These are phyloP conservation scores for Tricholoma flavovirens DNA, from an alignment of 768 basidiomycete species.

Conservation along the genomic window DNA sequence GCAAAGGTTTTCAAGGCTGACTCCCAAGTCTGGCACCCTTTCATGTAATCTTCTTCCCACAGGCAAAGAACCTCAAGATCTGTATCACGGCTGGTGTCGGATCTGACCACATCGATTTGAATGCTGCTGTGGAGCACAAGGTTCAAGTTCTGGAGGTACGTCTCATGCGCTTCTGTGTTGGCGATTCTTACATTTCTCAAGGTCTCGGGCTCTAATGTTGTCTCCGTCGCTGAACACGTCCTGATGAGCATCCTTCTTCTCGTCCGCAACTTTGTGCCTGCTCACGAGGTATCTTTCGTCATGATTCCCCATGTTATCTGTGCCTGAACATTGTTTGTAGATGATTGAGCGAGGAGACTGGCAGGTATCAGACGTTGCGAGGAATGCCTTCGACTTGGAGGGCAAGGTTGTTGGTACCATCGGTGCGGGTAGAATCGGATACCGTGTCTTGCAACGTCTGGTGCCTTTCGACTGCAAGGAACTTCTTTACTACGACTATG, in stretches of 20 bases:
- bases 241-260: conserved; percentile 87
- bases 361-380: conserved; percentile 78
- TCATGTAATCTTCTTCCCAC: conserved; percentile 6
- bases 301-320: neutral
- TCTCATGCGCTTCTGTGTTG: neutral
- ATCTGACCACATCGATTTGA: conserved; percentile 86
- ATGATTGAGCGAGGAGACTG: conserved; percentile 85
- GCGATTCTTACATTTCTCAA: conserved; percentile 18
- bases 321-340: conserved; percentile 22
- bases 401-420: conserved; percentile 90
- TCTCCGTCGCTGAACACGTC: conserved; percentile 88
- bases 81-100: conserved; percentile 90
- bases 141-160: conserved; percentile 72
- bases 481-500: conserved; percentile 86
- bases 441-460: conserved; percentile 77
- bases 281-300: conserved; percentile 57
- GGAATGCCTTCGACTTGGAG: conserved; percentile 85
- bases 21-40: neutral
- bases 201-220: conserved; percentile 87
- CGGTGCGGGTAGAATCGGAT: conserved; percentile 76
- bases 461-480: conserved; percentile 85
- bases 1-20: conserved; percentile 43
- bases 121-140: conserved; percentile 74
- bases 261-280: conserved; percentile 85
- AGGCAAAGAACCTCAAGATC: conserved; percentile 87